These are phyloP conservation scores for Aspergillus versicolor DNA, from an alignment of 2,329 filamentous ascomycete genomes.

Conservation along the genomic window DNA sequence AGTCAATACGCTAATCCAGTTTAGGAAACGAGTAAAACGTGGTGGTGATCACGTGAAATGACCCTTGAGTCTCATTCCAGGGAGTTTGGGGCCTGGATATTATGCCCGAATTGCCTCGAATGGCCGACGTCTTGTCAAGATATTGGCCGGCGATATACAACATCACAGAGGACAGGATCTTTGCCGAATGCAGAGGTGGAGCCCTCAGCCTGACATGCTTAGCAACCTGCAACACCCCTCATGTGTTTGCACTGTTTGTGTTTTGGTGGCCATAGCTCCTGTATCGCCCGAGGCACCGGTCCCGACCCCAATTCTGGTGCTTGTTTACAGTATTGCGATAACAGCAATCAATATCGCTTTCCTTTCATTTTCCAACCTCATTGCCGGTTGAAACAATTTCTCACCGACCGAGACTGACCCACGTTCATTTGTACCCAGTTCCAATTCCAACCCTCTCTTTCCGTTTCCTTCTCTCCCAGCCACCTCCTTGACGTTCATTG, in stretches of 20 bases:
- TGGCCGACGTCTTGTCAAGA: too few relatives aligned
- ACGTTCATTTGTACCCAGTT: slow-evolving; percentile 1
- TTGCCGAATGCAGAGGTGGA: not conserved
- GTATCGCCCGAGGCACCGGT: not conserved
- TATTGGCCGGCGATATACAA: too few relatives aligned
- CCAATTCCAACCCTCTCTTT: not conserved
- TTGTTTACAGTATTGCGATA: slow-evolving; percentile 3
- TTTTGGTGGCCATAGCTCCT: slow-evolving; percentile 8
- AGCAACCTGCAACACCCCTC: not conserved
- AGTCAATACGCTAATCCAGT: not conserved
- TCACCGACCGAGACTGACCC: not conserved
- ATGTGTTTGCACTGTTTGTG: slow-evolving; percentile 15
- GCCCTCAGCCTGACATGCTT: not conserved
- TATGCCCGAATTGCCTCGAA: too few relatives aligned
- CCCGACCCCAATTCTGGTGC: not conserved
- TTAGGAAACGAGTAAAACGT: not conserved
- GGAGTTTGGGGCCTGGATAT: too few relatives aligned
- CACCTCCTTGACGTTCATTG: slow-evolving; percentile 12
- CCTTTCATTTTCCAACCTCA: slow-evolving; percentile 1
- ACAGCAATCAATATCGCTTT: not conserved
- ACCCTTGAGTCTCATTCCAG: not conserved
- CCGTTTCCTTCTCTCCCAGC: slow-evolving; percentile 8
- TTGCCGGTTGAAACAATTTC: not conserved
- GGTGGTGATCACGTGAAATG: not conserved
- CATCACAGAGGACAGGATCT: too few relatives aligned